Conservation (phyloP, 345 rosid species). For the Streptanthus diversifolius region DNA sequence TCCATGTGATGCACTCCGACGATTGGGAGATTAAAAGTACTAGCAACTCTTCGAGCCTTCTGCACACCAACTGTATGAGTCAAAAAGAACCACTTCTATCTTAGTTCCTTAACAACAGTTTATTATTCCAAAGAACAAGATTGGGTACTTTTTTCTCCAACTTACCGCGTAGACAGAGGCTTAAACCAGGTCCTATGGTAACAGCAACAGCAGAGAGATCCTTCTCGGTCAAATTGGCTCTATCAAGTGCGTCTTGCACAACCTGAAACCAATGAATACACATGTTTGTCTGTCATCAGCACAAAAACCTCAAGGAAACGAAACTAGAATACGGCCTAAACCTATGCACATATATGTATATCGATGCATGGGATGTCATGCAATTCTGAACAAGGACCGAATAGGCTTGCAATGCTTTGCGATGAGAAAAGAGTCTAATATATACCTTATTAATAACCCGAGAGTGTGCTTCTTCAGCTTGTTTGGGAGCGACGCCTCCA, state of each 20-base stretch:
- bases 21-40: conserved; percentile 62
- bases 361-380: not conserved
- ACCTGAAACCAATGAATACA: conserved; percentile 46
- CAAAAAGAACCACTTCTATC: not conserved
- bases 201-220: conserved; percentile 96
- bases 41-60: conserved; percentile 79
- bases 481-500: conserved; percentile 96
- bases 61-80: conserved; percentile 70
- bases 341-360: not conserved
- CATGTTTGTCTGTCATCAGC: not conserved
- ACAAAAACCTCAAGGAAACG: not conserved
- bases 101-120: not conserved
- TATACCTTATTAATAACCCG: conserved; percentile 76
- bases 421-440: not conserved
- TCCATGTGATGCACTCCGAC: conserved; percentile 95
- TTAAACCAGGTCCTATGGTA: conserved; percentile 95
- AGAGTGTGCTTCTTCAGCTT: conserved; percentile 91
- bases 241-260: conserved; percentile 76
- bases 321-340: not conserved
- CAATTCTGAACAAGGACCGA: not conserved
- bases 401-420: not conserved
- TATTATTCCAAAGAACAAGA: not conserved
- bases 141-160: not conserved
- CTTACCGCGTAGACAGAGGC: conserved; percentile 95
- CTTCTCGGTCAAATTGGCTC: conserved; percentile 56